A percentile compares a stretch with the other conserved stretches of the same genome.
Evolutionary conservation across 441 rosid species (phyloP).

Genomic region (Gossypium gossypioides): DNA sequence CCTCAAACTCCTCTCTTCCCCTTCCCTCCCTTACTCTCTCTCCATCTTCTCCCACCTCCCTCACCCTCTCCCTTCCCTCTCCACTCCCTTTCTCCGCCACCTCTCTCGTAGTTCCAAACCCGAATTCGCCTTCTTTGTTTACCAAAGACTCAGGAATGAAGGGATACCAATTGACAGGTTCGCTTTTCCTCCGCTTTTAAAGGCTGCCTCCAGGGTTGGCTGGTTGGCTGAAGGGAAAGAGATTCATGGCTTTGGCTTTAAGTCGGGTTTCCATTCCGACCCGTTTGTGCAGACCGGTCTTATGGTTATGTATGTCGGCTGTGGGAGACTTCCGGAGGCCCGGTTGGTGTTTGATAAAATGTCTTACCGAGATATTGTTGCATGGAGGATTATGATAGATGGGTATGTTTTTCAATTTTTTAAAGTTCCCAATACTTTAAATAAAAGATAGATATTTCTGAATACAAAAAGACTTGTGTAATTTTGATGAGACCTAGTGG

Average conservation of each 20-base stretch:
- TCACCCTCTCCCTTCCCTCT: constrained; percentile 17
- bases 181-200: constrained; percentile 45
- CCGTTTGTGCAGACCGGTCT: constrained; percentile 48
- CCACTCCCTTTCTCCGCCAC: constrained; percentile 29
- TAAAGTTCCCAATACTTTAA: neutral
- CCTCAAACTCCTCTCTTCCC: constrained; percentile 24
- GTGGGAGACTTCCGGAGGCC: constrained; percentile 32
- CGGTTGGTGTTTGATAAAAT: constrained; percentile 48
- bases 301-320: constrained; percentile 26
- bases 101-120: constrained; percentile 29
- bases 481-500: no score
- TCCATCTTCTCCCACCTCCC: constrained; percentile 30
- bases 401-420: constrained; percentile 26
- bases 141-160: constrained; percentile 25
- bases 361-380: constrained; percentile 42
- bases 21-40: constrained; percentile 30
- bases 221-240: constrained; percentile 45
- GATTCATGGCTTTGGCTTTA: constrained; percentile 44
- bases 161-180: constrained; percentile 33
- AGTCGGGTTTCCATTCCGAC: constrained; percentile 36
- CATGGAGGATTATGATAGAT: constrained; percentile 54
- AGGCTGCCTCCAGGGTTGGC: constrained; percentile 35
- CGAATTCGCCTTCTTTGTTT: constrained; percentile 23
- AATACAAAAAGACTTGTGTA: neutral
- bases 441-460: neutral